Conservation (phyloP, 2,329 filamentous ascomycete species). For the Nigrospora osmanthi region DNA sequence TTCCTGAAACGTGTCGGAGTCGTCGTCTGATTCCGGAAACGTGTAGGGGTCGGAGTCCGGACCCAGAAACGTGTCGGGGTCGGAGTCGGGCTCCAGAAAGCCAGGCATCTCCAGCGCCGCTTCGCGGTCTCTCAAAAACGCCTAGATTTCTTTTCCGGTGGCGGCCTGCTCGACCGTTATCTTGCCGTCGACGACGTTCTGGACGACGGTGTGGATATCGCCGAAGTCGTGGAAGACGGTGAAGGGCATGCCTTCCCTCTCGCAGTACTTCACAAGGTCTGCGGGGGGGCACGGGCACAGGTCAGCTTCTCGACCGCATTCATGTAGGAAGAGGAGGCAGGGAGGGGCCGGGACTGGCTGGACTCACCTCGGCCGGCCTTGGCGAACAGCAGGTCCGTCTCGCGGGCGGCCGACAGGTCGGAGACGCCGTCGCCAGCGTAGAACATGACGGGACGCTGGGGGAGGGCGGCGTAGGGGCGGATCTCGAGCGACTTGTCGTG, state of each 20-base stretch:
- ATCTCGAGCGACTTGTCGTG: slow-evolving; percentile 95
- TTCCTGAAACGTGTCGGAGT: no score
- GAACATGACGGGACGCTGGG: slow-evolving; percentile 75
- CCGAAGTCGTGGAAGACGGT: slow-evolving; percentile 82
- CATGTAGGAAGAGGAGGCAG: background rate
- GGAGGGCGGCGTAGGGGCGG: slow-evolving; percentile 72
- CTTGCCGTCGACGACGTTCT: slow-evolving; percentile 69
- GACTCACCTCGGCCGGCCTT: slow-evolving; percentile 75
- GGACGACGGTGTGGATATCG: slow-evolving; percentile 66
- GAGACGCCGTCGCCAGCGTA: slow-evolving; percentile 95
- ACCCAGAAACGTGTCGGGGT: background rate
- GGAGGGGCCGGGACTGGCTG: background rate
- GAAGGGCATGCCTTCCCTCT: slow-evolving; percentile 77
- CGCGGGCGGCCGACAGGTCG: slow-evolving; percentile 82
- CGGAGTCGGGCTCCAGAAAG: background rate
- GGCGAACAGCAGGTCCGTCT: slow-evolving; percentile 89
- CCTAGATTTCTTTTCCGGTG: slow-evolving; percentile 19
- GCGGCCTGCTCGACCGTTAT: slow-evolving; percentile 65
- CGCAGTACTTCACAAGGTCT: slow-evolving; percentile 86
- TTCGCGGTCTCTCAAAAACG: background rate
- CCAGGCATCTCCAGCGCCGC: no score
- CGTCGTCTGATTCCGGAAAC: no score
- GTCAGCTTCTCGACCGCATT: slow-evolving; percentile 1
- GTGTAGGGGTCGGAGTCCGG: no score
- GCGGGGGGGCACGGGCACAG: background rate